Percentiles rank a stretch among this genome's conserved stretches.
Conservation (phyloP, 257 asterid species). For the Solanum ahanhuiri region DNA sequence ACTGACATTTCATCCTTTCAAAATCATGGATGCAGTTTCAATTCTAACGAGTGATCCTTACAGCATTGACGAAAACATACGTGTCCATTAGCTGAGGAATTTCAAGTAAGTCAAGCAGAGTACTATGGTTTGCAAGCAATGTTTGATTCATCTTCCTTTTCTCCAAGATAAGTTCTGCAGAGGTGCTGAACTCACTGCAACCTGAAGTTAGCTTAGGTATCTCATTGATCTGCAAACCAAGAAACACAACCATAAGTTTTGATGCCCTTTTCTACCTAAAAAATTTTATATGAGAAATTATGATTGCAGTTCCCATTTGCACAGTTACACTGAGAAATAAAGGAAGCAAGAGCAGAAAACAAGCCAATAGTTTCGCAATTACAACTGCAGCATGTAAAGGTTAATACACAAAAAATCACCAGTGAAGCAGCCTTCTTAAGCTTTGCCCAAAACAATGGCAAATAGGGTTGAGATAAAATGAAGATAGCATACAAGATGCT, state of each 20-base stretch:
- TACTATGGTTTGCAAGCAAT: slow-evolving; percentile 74
- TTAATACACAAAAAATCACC: background rate
- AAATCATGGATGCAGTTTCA: background rate
- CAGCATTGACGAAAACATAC: slow-evolving; percentile 31
- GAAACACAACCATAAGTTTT: slow-evolving; percentile 7
- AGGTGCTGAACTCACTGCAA: slow-evolving; percentile 82
- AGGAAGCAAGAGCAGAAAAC: background rate
- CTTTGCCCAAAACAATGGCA: background rate
- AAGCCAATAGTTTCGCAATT: background rate
- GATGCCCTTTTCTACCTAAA: background rate
- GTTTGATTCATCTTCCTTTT: slow-evolving; percentile 94
- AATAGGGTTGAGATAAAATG: background rate
- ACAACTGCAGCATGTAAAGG: background rate
- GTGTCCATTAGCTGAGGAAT: slow-evolving; percentile 99
- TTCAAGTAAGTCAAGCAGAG: slow-evolving; percentile 97
- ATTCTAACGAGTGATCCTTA: slow-evolving; percentile 2
- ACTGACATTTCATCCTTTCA: background rate
- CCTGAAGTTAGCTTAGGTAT: slow-evolving; percentile 85
- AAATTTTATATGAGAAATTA: background rate
- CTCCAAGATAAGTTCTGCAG: slow-evolving; percentile 83
- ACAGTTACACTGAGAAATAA: background rate
- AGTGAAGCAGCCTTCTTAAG: background rate
- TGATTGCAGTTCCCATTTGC: background rate
- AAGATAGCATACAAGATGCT: background rate
- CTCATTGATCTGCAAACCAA: slow-evolving; percentile 69